Conservation (phyloP, 306 rosid genomes). For the Citrullus amarus region DNA sequence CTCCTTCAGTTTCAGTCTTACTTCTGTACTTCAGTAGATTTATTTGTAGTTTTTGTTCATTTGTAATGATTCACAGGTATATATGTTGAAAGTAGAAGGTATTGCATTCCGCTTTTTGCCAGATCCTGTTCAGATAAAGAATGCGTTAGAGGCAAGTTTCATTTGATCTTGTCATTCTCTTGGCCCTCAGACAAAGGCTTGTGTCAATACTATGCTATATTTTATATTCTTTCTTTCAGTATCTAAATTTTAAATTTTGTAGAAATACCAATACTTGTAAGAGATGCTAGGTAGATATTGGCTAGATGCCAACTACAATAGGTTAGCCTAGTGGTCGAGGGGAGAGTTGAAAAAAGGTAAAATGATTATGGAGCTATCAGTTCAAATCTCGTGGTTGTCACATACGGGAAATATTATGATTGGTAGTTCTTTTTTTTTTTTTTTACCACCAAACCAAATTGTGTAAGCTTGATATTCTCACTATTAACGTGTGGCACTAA, state of each 20-base stretch:
- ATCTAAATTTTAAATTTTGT: background rate
- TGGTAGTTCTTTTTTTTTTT: too few species aligned
- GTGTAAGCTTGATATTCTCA: background rate
- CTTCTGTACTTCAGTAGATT: background rate
- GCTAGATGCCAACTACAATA: background rate
- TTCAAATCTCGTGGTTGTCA: background rate
- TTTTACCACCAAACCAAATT: background rate
- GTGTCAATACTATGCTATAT: background rate
- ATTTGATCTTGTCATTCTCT: background rate
- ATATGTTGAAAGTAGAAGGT: constrained; percentile 98
- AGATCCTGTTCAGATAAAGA: constrained; percentile 83
- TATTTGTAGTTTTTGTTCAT: background rate
- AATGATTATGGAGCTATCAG: background rate
- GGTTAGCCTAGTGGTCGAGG: background rate
- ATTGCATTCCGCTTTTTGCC: constrained; percentile 93
- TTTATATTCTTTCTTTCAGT: background rate
- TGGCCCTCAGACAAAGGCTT: background rate
- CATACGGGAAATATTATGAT: background rate
- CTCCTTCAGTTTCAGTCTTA: background rate
- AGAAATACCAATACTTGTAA: background rate
- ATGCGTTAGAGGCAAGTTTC: constrained; percentile 75
- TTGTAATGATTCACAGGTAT: constrained; percentile 36
- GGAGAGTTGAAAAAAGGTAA: background rate
- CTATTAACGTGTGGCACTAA: background rate
- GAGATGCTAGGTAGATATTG: background rate